Evolutionary conservation across 1,284 basidiomycete genomes (phyloP).

Genomic region (Retiboletus fuscus): DNA sequence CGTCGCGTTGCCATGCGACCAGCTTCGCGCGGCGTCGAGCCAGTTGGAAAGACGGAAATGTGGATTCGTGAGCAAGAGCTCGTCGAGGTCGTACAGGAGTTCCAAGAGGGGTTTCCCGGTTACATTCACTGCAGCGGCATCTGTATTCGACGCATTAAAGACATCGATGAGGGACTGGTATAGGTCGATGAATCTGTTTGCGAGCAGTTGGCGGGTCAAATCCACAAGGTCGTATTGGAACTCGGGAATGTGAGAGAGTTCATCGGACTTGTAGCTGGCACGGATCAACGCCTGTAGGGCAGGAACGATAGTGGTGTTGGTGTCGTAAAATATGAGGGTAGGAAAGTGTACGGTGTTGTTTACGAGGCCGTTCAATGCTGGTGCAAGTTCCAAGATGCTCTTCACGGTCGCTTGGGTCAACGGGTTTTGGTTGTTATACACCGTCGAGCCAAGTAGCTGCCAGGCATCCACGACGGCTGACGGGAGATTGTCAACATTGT

Average conservation of each 20-base stretch:
- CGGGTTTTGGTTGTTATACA: slow-evolving; percentile 54
- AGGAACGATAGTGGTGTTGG: slow-evolving; percentile 51
- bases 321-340: slow-evolving; percentile 55
- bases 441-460: slow-evolving; percentile 52
- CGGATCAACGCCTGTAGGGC: slow-evolving; percentile 52
- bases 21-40: slow-evolving; percentile 52
- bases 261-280: slow-evolving; percentile 40
- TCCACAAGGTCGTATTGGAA: slow-evolving; percentile 59
- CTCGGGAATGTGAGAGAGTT: slow-evolving; percentile 48
- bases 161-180: slow-evolving; percentile 49
- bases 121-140: slow-evolving; percentile 36
- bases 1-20: slow-evolving; percentile 46
- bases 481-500: slow-evolving; percentile 47
- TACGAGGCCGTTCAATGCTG: slow-evolving; percentile 50
- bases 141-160: slow-evolving; percentile 44
- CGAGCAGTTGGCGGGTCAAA: slow-evolving; percentile 55
- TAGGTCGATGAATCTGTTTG: slow-evolving; percentile 53
- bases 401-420: slow-evolving; percentile 36
- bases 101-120: slow-evolving; percentile 47
- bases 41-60: slow-evolving; percentile 54
- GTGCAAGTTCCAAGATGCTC: slow-evolving; percentile 54
- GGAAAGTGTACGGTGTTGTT: slow-evolving; percentile 51
- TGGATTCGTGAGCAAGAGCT: slow-evolving; percentile 50
- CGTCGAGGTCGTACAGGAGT: slow-evolving; percentile 53
- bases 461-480: slow-evolving; percentile 51